Base-by-base conservation (phyloP, 1,284 basidiomycete species). In the Heterobasidion occidentale region DNA sequence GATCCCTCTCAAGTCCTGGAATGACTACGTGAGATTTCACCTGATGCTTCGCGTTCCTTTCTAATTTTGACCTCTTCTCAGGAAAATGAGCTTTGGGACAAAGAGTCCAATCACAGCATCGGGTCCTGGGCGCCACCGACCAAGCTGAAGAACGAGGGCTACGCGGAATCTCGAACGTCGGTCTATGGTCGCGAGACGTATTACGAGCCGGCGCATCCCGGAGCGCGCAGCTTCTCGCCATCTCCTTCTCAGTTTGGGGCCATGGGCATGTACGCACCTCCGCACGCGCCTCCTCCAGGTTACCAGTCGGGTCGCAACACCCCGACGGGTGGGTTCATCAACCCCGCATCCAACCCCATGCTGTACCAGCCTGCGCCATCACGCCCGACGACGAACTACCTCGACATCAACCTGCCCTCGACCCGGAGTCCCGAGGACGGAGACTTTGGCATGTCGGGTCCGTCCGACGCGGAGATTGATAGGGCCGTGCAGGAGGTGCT, bases 61-160 rank as follows among this genome's bases (percentile, higher is more conserved):
- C 19, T 51, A n/a, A 49, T 15, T 51, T 51, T 9, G n/a, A n/a
- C 9, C 15, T 9, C 36, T n/a, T 36, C n/a, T 7, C 47, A 88
- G 83, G 91, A 94, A 78, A 96, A 96, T 67, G 94, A 98, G 70
- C 82, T 98, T 6, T 98, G 95, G 95, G 94, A 97, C 69, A 92
- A 94, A 69, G 94, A 95, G 64, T 94, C 90, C 0, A 94, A 94
- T 66, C 91, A 93, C 71, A 92, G 90, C 58, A 90, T 92, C 55
- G 88, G 89, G 19, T 92, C 89, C 0, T 92, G 88, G 86, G 83
- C 85, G 14, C 88, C 88, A 34, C 88, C 88, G 1, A 73, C 73
- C 15, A 85, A 85, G 64, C 71, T 82, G 65, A 82, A 80, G 64
- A 83, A 79, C 64, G 85, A 86, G 15, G 86, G 81, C 2, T 90